Conservation (phyloP, 208 protist genomes). For the Leishmania lainsoni region DNA sequence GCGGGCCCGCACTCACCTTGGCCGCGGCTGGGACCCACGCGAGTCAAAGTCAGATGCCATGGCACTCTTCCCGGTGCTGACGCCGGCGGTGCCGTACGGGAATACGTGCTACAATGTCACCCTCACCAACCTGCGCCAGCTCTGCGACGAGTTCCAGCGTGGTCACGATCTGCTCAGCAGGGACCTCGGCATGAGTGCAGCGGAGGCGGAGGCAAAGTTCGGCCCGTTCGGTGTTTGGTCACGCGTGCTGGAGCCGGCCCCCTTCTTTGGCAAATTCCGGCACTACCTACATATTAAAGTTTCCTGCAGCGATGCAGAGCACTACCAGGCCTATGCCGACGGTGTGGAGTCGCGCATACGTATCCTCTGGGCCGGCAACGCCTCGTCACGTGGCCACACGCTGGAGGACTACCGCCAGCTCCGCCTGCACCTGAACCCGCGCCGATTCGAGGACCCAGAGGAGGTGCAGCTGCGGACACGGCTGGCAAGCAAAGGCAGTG, state of each 20-base stretch:
- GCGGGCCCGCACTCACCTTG: conserved; percentile 70
- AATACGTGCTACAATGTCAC: conserved; percentile 98
- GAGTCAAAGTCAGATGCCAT: conserved; percentile 88
- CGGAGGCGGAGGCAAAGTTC: conserved; percentile 54
- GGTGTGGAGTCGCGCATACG: conserved; percentile 89
- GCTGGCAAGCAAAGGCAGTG: conserved; percentile 24
- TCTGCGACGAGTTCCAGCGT: conserved; percentile 95
- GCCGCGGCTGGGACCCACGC: conserved; percentile 82
- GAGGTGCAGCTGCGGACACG: conserved; percentile 59
- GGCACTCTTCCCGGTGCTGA: conserved; percentile 98
- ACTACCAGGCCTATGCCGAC: conserved; percentile 84
- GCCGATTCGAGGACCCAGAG: conserved; percentile 80
- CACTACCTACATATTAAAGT: conserved; percentile 88
- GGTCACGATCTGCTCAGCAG: conserved; percentile 82
- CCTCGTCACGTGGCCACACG: conserved; percentile 65
- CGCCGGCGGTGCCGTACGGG: conserved; percentile 97
- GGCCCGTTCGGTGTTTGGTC: conserved; percentile 83
- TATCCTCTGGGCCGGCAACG: conserved; percentile 82
- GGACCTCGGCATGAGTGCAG: conserved; percentile 45
- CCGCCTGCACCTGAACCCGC: conserved; percentile 75
- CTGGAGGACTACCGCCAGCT: conserved; percentile 78
- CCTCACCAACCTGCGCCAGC: conserved; percentile 91
- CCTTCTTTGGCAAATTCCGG: conserved; percentile 84
- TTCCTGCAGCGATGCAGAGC: conserved; percentile 68
- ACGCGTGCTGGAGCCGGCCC: conserved; percentile 69